These are phyloP conservation scores for Blastobotrys serpentis DNA, from an alignment of 1,139 yeast species.

Conservation along the genomic window DNA sequence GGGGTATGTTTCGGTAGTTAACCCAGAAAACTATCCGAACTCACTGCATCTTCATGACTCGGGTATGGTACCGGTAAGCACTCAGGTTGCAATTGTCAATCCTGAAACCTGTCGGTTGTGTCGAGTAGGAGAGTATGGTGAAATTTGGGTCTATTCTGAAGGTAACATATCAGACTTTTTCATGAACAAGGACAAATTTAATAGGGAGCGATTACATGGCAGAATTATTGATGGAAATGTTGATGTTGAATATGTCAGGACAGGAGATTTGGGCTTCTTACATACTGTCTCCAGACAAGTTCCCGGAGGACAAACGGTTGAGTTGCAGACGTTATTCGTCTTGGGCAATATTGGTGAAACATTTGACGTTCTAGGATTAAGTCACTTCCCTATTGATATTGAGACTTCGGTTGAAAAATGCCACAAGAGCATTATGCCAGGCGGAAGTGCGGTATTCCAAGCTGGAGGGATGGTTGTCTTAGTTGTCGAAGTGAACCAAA, in stretches of 20 bases:
- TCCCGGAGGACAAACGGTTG: conserved; percentile 46
- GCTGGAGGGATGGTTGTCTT: conserved; percentile 81
- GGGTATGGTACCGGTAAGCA: conserved; percentile 94
- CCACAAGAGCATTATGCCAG: conserved; percentile 56
- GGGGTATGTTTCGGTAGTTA: conserved; percentile 79
- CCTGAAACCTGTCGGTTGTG: conserved; percentile 84
- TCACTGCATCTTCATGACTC: conserved; percentile 86
- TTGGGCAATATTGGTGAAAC: conserved; percentile 86
- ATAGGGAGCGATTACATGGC: conserved; percentile 54
- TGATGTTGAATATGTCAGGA: conserved; percentile 67
- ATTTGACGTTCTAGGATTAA: conserved; percentile 86
- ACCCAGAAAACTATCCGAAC: conserved; percentile 64
- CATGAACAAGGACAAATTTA: conserved; percentile 40
- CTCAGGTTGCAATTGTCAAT: conserved; percentile 90
- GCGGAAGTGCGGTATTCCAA: conserved; percentile 66
- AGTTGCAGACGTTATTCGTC: conserved; percentile 78
- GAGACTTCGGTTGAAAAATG: conserved; percentile 71
- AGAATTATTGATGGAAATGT: conserved; percentile 61
- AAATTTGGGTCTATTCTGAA: conserved; percentile 93
- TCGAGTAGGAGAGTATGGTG: conserved; percentile 93
- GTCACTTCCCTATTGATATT: conserved; percentile 84
- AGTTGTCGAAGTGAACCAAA: conserved; percentile 64
- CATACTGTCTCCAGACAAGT: conserved; percentile 58
- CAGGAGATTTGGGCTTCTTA: conserved; percentile 92
- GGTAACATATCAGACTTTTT: conserved; percentile 69